Base-by-base conservation (phyloP, 1,284 basidiomycete species). In the Microstroma glucosiphilum region DNA sequence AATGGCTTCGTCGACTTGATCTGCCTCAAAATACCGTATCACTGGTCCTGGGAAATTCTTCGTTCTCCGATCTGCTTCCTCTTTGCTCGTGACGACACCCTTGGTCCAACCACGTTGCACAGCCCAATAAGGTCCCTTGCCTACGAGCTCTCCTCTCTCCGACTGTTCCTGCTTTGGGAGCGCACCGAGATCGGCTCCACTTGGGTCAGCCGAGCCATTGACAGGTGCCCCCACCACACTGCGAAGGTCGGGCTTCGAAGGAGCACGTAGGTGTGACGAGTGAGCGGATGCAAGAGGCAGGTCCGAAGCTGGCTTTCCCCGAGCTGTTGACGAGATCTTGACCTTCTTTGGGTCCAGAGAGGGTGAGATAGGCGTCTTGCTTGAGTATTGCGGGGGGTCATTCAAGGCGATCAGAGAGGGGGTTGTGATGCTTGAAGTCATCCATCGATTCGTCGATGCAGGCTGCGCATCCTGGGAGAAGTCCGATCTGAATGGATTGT, bases 321-420 rank as follows among this genome's bases (percentile, higher is more conserved):
- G 43, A 6, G 43, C 43, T 21, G 43, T 48, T 17, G 43, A 48
- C 15, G 43, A 48, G 43, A 48, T 48, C 43, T 48, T 48, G 43
- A 17, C 43, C 43, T 48, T 48, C 21, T 48, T 48, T 6, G 17
- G 17, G 43, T 48, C 43, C 4, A 48, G 43, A 4, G 43, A 4
- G 15, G 43, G 43, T n/a, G 17, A n/a, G 17, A 48, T n/a, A 12
- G 43, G 43, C 30, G 30, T 37, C 43, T 48, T 48, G 12, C 6
- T 48, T 12, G 43, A n/a, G 43, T 48, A 48, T 17, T 21, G 15
- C 6, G 43, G 43, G 15, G 43, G 43, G 30, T 37, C 30, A 9
- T 37, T 37, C 30, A 37, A 9, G 30, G 30, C 30, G 4, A 9
- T 37, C 4, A 37, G 30, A 3, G 30, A 37, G 30, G 30, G 30